These are phyloP conservation scores for Sugiyamaella chiloensis DNA, from an alignment of 805 yeast genomes.

Conservation along the genomic window DNA sequence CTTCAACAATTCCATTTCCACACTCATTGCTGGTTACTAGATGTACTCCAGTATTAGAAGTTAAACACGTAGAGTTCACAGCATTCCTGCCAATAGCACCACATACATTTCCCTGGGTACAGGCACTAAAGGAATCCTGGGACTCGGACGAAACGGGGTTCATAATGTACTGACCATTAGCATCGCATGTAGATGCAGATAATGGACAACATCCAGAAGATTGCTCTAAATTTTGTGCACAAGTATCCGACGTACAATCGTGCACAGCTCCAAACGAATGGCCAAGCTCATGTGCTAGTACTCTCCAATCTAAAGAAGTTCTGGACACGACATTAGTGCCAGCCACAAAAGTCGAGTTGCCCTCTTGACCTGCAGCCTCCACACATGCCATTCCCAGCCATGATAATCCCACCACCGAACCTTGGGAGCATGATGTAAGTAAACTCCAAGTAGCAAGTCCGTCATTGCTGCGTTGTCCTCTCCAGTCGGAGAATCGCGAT, in stretches of 20 bases:
- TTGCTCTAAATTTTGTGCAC: slow-evolving; percentile 28
- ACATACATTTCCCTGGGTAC: slow-evolving; percentile 38
- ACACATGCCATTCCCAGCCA: slow-evolving; percentile 37
- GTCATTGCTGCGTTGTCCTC: slow-evolving; percentile 30
- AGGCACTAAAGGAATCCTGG: slow-evolving; percentile 31
- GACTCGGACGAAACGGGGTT: slow-evolving; percentile 33
- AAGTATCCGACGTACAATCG: slow-evolving; percentile 37
- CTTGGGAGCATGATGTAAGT: slow-evolving; percentile 34
- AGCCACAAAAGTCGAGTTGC: slow-evolving; percentile 23
- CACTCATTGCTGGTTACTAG: slow-evolving; percentile 33
- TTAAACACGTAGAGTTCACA: slow-evolving; percentile 32
- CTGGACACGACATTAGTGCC: slow-evolving; percentile 36
- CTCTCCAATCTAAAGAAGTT: slow-evolving; percentile 34
- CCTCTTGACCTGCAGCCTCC: slow-evolving; percentile 18
- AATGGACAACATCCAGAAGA: slow-evolving; percentile 36
- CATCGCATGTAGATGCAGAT: slow-evolving; percentile 29
- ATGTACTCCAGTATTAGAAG: slow-evolving; percentile 29
- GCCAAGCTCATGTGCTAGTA: slow-evolving; percentile 39
- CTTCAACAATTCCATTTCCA: slow-evolving; percentile 40
- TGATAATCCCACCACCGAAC: slow-evolving; percentile 36
- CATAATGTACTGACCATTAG: slow-evolving; percentile 36
- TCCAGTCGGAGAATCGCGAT: slow-evolving; percentile 32
- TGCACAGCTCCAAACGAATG: slow-evolving; percentile 42
- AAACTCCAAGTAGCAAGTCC: slow-evolving; percentile 37
- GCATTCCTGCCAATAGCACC: slow-evolving; percentile 27